Evolutionary conservation across 2,329 filamentous ascomycete species (phyloP), one percentile per base, ranked within the genome.

Genomic region (Penicillium sp.): DNA sequence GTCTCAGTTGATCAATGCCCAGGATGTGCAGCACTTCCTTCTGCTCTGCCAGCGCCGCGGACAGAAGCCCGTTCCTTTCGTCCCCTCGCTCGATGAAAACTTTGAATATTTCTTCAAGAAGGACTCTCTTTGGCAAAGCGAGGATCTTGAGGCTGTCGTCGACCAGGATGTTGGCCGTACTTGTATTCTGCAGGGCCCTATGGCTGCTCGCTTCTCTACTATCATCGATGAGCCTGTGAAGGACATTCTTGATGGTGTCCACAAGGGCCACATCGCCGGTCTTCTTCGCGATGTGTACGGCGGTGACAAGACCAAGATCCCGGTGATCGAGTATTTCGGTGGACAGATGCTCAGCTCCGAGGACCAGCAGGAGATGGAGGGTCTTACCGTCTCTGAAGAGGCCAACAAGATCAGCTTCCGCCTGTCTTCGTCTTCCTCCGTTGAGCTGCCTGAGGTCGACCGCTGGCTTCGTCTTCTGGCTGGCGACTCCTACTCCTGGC

Each of bases 101-200:
- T 99, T 99, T 62, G 94, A 99, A 71, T 96, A 95, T 77, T 99
- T 90, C 80, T 99, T 99, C 87, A 99, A 99, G 85, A 99, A 99
- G 80, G 94, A 99, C 73, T 99, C 94, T 1, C 83, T 99, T 7
- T 99, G 94, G 94, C 94, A 99, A 76, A 97, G 94, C 1, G 94
- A 99, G 75, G 94, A 99, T 67, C 81, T 99, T 10, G 93, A 95
- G 67, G 94, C 94, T 49, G 92, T 99, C 52, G 92, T 96, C 56
- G 93, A 82, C 63, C 94, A 97, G 75, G 95, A 99, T 70, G 94
- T 99, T 53, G 92, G 90, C 59, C 85, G 95, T 69, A 96, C 92
- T 42, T 96, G 92, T 78, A 96, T 99, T 69, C 80, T 99, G 34
- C 94, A 99, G 72, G 95, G 94, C 16, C 94, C 94, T 5, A 91